Percentiles rank a stretch among this genome's conserved stretches.
Conservation (phyloP, 2,329 filamentous ascomycete genomes). For the Ceratocystis alfenasii region DNA sequence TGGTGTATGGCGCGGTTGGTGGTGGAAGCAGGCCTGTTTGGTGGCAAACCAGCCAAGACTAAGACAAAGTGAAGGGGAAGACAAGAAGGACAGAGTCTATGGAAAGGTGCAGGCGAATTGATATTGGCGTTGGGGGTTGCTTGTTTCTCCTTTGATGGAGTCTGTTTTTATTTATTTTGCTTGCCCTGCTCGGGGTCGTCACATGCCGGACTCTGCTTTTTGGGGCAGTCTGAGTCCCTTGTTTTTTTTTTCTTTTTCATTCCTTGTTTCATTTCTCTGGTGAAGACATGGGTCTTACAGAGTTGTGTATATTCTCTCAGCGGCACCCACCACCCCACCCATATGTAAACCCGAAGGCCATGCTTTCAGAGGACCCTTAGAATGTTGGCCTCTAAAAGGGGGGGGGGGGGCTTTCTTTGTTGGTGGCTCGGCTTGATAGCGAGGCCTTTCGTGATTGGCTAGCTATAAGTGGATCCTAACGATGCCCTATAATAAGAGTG, state of each 20-base stretch:
- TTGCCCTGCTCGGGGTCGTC: neutral
- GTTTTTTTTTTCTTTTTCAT: neutral
- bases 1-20: slow-evolving; percentile 73
- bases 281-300: neutral
- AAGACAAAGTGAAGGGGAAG: slow-evolving; percentile 31
- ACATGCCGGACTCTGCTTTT: neutral
- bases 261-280: neutral
- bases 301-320: neutral
- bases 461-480: neutral
- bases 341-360: neutral
- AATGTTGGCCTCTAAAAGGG: neutral
- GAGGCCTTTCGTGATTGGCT: neutral
- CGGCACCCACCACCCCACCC: neutral
- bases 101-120: neutral
- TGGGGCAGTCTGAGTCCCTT: no score
- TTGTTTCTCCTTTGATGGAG: slow-evolving; percentile 11
- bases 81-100: neutral
- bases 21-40: slow-evolving; percentile 45
- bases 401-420: no score
- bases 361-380: neutral
- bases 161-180: neutral
- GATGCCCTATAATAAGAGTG: neutral
- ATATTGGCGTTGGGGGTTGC: slow-evolving; percentile 8
- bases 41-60: slow-evolving; percentile 27
- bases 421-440: neutral